Base-by-base conservation (phyloP, 2,329 filamentous ascomycete genomes). In the Penicillium verrucosum region DNA sequence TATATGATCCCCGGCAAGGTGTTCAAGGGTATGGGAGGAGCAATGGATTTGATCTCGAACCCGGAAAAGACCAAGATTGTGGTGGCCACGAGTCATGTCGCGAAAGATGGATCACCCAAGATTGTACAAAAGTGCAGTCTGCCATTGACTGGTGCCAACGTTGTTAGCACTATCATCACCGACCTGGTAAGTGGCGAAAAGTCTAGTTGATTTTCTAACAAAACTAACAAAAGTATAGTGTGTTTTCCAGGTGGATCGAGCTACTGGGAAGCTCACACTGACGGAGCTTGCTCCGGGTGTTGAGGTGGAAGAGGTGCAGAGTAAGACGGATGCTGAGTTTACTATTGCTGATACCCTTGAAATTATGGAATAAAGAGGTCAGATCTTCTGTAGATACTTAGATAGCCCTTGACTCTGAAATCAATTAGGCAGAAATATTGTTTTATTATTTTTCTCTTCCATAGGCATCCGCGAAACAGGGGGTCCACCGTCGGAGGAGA, bases 1-100 rank as follows among this genome's bases (percentile, higher is more conserved):
- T 95, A 90, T 80, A 94, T 94, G 88, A 89, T 95, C 60, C 90
- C 90, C 0, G 90, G 90, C 25, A 94, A 93, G 75, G 85, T 90
- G 11, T 72, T 92, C 75, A 94, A 94, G 80, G 90, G 90, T 18
- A 94, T 95, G 86, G 90, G 90, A 59, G 87, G 87, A 29, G 87
- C 87, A 18, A 89, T 89, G 87, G 87, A 89, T 69, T 76, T 89
- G 8, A 85, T 89, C 11, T 86, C 84, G 37, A 89, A 89, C 73
- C 87, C 87, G 0, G 84, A 87, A 63, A 80, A 81, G 66, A 89
- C 87, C 62, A 89, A 88, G 79, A 87, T 89, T 63, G 85, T 89
- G 5, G 85, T 89, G 3, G 83, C 86, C 0, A 89, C 86, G 3
- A 86, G 88, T 67, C 87, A 89, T 67, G 82, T 85, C 0, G 86